Evolutionary conservation across 139 green algal genomes (phyloP).

Genomic region (Yamagishiella unicocca): DNA sequence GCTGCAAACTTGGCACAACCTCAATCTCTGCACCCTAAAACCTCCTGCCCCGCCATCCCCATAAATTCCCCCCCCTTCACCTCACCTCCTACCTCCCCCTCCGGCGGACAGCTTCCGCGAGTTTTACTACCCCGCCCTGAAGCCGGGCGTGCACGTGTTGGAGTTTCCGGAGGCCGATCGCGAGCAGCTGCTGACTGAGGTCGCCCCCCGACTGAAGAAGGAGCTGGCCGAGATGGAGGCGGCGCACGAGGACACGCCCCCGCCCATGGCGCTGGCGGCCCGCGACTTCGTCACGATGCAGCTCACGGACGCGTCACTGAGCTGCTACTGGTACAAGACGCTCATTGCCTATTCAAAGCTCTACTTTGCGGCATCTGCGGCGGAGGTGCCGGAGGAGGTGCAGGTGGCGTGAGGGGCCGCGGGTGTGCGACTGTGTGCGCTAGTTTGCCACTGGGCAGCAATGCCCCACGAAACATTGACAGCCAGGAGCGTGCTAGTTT

Average conservation of each 20-base stretch:
- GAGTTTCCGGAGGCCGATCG: not conserved
- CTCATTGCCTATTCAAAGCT: conserved; percentile 13
- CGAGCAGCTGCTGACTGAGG: not conserved
- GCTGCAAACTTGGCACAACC: too few species aligned
- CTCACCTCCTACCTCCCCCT: not conserved
- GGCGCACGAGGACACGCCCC: not conserved
- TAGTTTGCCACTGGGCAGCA: too few species aligned
- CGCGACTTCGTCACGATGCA: conserved; percentile 14
- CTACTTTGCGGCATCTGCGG: not conserved
- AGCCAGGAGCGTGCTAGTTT: too few species aligned
- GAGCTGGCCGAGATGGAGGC: not conserved
- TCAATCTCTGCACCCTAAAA: not conserved
- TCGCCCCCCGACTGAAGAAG: not conserved
- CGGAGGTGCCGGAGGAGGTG: not conserved
- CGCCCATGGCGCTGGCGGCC: conserved; percentile 18
- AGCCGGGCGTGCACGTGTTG: conserved; percentile 13
- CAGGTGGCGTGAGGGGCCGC: not conserved
- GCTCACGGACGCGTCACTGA: not conserved
- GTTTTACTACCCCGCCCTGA: conserved; percentile 43
- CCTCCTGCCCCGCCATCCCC: not conserved
- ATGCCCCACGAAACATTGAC: too few species aligned
- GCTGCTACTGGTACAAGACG: conserved; percentile 35
- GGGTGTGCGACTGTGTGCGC: too few species aligned
- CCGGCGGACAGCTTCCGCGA: not conserved
- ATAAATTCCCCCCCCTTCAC: not conserved